phyloP scores from a whole-genome alignment of 768 basidiomycete species.

The Lactarius deliciosus region DNA sequence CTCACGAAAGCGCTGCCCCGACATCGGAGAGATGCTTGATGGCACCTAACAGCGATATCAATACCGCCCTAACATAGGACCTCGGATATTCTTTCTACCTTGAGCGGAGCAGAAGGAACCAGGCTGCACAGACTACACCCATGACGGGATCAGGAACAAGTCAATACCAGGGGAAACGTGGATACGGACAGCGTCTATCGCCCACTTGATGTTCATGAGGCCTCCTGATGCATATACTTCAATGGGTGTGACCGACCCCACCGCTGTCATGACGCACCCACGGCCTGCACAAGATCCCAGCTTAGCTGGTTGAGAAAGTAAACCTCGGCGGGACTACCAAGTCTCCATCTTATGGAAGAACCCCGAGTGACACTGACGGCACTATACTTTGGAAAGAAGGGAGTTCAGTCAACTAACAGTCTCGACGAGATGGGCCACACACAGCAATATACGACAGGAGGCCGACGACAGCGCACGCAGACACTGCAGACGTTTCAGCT shows the following conservation, averaged over 20 bases:
- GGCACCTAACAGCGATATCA: not conserved
- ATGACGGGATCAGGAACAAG: not conserved
- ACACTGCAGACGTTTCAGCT: slow-evolving; percentile 30
- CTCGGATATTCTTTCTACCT: not conserved
- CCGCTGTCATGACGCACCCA: slow-evolving; percentile 16
- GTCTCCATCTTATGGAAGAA: slow-evolving; percentile 21
- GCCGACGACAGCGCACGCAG: slow-evolving; percentile 26
- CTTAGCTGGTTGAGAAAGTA: slow-evolving; percentile 32
- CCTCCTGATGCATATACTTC: slow-evolving; percentile 33
- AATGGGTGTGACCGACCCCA: not conserved
- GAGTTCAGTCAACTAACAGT: not conserved
- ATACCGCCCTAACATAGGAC: not conserved
- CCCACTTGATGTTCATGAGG: slow-evolving; percentile 40
- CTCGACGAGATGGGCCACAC: not conserved
- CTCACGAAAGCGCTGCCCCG: slow-evolving; percentile 5
- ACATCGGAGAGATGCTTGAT: slow-evolving; percentile 7
- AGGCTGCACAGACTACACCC: not conserved
- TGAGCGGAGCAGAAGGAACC: slow-evolving; percentile 6
- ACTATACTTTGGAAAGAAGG: slow-evolving; percentile 20
- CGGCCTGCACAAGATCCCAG: slow-evolving; percentile 33
- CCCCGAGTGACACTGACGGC: slow-evolving; percentile 21
- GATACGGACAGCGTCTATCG: slow-evolving; percentile 34
- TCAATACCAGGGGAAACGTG: not conserved
- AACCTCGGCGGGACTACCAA: slow-evolving; percentile 30
- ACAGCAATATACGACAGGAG: slow-evolving; percentile 31